Evolutionary conservation across 2,329 filamentous ascomycete genomes (phyloP).

Genomic region (Plectosphaerella plurivora): DNA sequence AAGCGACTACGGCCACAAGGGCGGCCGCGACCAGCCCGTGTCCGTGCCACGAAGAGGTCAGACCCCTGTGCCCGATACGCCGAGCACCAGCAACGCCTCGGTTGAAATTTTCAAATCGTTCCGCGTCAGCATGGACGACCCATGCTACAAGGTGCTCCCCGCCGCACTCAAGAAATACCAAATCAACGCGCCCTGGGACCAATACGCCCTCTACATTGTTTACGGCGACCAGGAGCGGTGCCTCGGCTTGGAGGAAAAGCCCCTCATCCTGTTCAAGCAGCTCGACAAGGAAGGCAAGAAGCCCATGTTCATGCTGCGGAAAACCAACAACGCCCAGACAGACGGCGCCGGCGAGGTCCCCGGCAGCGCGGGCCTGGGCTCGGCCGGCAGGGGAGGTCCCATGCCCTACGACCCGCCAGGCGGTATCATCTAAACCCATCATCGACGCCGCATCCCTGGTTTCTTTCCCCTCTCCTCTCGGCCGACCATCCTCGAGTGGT

Average conservation of each 20-base stretch:
- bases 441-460: neutral
- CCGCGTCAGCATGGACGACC: conserved; percentile 95
- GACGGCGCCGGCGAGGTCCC: conserved; percentile 40
- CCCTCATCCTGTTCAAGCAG: conserved; percentile 94
- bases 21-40: conserved; percentile 26
- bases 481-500: no score
- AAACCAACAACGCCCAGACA: conserved; percentile 51
- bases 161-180: conserved; percentile 97
- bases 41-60: conserved; percentile 51
- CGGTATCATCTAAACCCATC: conserved; percentile 46
- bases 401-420: conserved; percentile 54
- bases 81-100: conserved; percentile 50
- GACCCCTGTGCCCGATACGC: conserved; percentile 59
- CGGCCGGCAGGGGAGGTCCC: conserved; percentile 34
- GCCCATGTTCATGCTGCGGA: conserved; percentile 97
- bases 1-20: conserved; percentile 18
- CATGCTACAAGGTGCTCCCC: conserved; percentile 93
- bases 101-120: conserved; percentile 99
- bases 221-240: conserved; percentile 98
- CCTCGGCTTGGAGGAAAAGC: conserved; percentile 85
- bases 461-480: no score
- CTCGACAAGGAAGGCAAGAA: conserved; percentile 95
- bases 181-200: conserved; percentile 95
- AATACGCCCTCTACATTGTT: conserved; percentile 97
- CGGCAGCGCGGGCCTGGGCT: conserved; percentile 49